Evolutionary conservation across 768 basidiomycete genomes (phyloP), one percentile per base, ranked within the genome.

Genomic region (Amanita rubescens): DNA sequence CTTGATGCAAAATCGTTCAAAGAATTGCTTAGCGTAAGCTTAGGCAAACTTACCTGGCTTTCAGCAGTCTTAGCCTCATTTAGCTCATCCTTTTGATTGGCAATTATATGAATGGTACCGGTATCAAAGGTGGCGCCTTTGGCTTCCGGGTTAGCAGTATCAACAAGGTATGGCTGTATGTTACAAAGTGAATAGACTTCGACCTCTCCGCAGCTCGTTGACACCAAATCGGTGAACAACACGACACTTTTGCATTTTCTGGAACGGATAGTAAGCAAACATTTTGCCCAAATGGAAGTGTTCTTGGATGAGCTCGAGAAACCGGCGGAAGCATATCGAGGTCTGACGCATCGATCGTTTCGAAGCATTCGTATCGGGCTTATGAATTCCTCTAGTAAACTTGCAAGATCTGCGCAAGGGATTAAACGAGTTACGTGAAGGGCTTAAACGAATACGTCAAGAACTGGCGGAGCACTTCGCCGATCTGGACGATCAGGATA

Each of bases 81-180:
- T 55, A 78, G 87, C 79, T 99, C 38, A 96, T 98, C 58, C 83
- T 99, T 12, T 77, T 94, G 60, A 82, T 99, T 59, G 95, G 95
- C 39, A 99, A 99, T 67, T 99, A 93, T 67, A 94, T 98, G 86
- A 99, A 99, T 65, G 92, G 94, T 5, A 87, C 92, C 50, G 93
- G 94, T 51, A 79, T 92, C 61, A 96, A 95, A 67, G 95, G 95
- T 52, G 94, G 94, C 30, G 96, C 96, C 1, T 95, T 90, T 61
- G 95, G 95, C 55, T 99, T 99, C 80, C 84, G 89, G 62, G 83
- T 98, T 49, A 93, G 91, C 71, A 95, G 94, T 67, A 94, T 99
- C 69, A 98, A 99, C 73, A 94, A 94, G 78, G 93, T 85, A 62
- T 57, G 71, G 33, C 42, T 34, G 3, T 27, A 6, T 41, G 14